A percentile compares a stretch with the other conserved stretches of the same genome.
Evolutionary conservation across 2,329 filamentous ascomycete genomes (phyloP).

Genomic region (Hypomyces perniciosus): DNA sequence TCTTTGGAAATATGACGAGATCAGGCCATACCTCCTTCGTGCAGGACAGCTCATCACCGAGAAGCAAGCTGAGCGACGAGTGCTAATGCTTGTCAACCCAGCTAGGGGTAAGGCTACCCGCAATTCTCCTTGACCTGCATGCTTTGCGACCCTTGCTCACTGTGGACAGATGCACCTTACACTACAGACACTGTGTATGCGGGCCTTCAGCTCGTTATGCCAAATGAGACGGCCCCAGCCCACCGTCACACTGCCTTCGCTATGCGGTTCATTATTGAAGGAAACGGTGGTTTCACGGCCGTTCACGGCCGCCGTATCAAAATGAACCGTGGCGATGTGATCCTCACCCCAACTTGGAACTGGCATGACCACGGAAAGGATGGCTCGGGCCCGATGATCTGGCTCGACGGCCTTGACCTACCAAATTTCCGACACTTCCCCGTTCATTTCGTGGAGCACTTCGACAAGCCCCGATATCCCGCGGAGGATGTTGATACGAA

Average conservation of each 20-base stretch:
- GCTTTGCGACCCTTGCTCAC: background rate
- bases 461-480: conserved; percentile 41
- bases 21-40: conserved; percentile 28
- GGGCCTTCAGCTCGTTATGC: conserved; percentile 51
- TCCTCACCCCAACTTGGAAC: conserved; percentile 53
- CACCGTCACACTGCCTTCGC: conserved; percentile 53
- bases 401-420: conserved; percentile 52
- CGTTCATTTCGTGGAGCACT: conserved; percentile 50
- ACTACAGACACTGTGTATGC: conserved; percentile 55
- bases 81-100: conserved; percentile 38
- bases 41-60: conserved; percentile 32
- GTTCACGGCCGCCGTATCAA: conserved; percentile 48
- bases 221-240: conserved; percentile 48
- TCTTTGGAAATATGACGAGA: conserved; percentile 33
- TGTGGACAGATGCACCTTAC: conserved; percentile 39
- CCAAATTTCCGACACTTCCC: conserved; percentile 45
- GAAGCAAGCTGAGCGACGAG: conserved; percentile 36
- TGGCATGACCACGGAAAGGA: conserved; percentile 58
- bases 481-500: conserved; percentile 30
- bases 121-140: background rate
- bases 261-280: conserved; percentile 52
- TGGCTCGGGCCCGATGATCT: conserved; percentile 47
- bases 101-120: conserved; percentile 37
- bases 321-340: conserved; percentile 48
- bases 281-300: conserved; percentile 51